Evolutionary conservation across 2,329 filamentous ascomycete genomes (phyloP).

Genomic region (Phyllosticta paracitricarpa): DNA sequence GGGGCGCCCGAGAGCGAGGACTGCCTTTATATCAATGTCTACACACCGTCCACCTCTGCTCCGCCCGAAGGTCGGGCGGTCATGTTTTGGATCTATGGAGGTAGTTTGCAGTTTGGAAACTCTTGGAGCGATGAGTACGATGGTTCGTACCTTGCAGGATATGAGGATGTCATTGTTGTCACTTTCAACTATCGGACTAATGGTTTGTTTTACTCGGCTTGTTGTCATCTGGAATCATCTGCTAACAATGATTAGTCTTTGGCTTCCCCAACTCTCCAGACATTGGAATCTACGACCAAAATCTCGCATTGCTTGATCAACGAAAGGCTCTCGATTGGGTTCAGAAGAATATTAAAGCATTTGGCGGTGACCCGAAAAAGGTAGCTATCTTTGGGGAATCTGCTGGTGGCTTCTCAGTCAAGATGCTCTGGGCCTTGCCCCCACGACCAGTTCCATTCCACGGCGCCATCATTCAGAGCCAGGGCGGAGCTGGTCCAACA

Average conservation of each 20-base stretch:
- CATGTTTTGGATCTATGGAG: slow-evolving; percentile 50
- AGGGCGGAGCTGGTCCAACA: not conserved
- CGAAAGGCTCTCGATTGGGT: slow-evolving; percentile 38
- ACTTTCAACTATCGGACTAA: slow-evolving; percentile 44
- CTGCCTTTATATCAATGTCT: slow-evolving; percentile 53
- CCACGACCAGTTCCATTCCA: slow-evolving; percentile 23
- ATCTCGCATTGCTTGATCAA: slow-evolving; percentile 30
- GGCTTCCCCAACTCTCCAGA: not conserved
- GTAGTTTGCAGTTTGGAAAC: slow-evolving; percentile 37
- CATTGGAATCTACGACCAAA: slow-evolving; percentile 40
- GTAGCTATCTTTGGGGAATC: slow-evolving; percentile 38
- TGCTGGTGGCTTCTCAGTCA: slow-evolving; percentile 35
- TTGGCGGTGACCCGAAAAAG: slow-evolving; percentile 31
- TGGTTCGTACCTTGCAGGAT: slow-evolving; percentile 45
- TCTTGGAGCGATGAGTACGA: slow-evolving; percentile 47
- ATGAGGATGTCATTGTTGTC: slow-evolving; percentile 27
- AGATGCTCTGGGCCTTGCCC: slow-evolving; percentile 17
- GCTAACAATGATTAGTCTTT: not conserved
- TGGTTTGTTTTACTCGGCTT: slow-evolving; percentile 56
- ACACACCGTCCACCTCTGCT: slow-evolving; percentile 43
- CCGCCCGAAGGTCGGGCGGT: slow-evolving; percentile 32
- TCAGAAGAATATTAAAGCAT: slow-evolving; percentile 31
- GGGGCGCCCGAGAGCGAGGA: slow-evolving; percentile 34
- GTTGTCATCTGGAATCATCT: slow-evolving; percentile 26
- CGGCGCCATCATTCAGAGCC: slow-evolving; percentile 36